These are phyloP conservation scores for Kodamaea kakaduensis DNA, from an alignment of 805 yeast species.

Conservation along the genomic window DNA sequence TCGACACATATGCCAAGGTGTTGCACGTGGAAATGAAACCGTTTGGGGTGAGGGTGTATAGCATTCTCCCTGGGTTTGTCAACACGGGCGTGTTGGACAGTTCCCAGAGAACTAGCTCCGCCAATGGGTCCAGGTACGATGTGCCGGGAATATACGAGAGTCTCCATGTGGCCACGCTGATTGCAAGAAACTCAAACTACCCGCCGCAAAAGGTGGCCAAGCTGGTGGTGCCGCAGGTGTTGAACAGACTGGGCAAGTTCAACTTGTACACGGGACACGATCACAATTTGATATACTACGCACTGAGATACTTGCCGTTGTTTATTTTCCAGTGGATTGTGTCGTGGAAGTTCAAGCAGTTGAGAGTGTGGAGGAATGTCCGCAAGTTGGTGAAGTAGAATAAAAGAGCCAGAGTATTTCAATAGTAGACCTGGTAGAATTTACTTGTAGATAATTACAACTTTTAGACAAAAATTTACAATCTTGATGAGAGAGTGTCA, in stretches of 20 bases:
- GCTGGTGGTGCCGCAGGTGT: conserved; percentile 18
- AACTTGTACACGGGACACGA: conserved; percentile 26
- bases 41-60: conserved; percentile 36
- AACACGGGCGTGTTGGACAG: conserved; percentile 29
- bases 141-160: conserved; percentile 23
- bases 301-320: conserved; percentile 20
- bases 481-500: too few relatives aligned
- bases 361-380: conserved; percentile 17
- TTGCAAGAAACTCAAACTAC: conserved; percentile 21
- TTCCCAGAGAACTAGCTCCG: conserved; percentile 4
- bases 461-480: too few relatives aligned
- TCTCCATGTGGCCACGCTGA: conserved; percentile 15
- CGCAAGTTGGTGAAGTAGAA: background rate
- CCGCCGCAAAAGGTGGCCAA: conserved; percentile 25
- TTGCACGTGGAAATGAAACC: conserved; percentile 34
- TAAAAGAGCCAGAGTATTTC: background rate
- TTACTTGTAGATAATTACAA: too few relatives aligned
- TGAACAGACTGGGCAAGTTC: conserved; percentile 19
- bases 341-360: conserved; percentile 23
- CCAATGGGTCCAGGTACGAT: conserved; percentile 17
- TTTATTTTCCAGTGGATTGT: conserved; percentile 21
- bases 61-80: conserved; percentile 39
- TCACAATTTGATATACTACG: conserved; percentile 18
- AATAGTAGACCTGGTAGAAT: too few relatives aligned
- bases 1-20: conserved; percentile 31